Base-by-base conservation (phyloP, 202 grass and related monocot species). In the Bolboschoenoplectus hybrid region DNA sequence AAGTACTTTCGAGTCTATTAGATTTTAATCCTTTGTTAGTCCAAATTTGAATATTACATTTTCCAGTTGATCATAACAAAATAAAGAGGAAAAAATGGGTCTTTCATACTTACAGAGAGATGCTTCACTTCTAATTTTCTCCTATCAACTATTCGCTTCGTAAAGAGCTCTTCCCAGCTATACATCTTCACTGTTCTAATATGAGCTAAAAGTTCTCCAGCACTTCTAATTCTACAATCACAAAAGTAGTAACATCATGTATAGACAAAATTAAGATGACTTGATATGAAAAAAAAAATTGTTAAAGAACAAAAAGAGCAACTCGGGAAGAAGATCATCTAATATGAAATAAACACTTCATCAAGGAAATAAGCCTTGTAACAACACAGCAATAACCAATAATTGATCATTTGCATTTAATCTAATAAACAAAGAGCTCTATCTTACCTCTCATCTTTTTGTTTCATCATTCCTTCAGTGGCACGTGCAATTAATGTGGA, bases 171-270 rank as follows among this genome's bases (percentile, higher is more conserved):
- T 72, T 98, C 96, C 96, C 96, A 98, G 78, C 88, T 95, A 67
- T 90, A 98, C 96, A 98, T 95, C 88, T 98, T 98, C 66, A 98
- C 87, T 86, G 93, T 98, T 89, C 96, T 91, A 57, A 98, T 98
- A 85, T 95, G 82, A 75, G 93, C 87, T 84, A 98, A 87, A 65
- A 98, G 87, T 89, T 98, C 93, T 87, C 91, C 96, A 88, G 93
- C 86, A 89, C 96, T 92, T 85, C 93, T 92, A 88, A 98, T 92
- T 89, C 96, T 98, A 86, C 32, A 78, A 78, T 78, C 53, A 56
- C 6, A 2, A 78, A 49, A 52, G 52, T 56, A 14, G 34, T 40
- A 72, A 56, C 4, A 56, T 56, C 49, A 39, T 39, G 6, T 38
- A 38, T 38, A 77, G 39, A 78, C 11, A 39, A 3, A 39, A 78